Percentiles rank a stretch among this genome's conserved stretches.
These are phyloP conservation scores for Helianthus annuus DNA, from an alignment of 129 eudicot species.

Conservation along the genomic window DNA sequence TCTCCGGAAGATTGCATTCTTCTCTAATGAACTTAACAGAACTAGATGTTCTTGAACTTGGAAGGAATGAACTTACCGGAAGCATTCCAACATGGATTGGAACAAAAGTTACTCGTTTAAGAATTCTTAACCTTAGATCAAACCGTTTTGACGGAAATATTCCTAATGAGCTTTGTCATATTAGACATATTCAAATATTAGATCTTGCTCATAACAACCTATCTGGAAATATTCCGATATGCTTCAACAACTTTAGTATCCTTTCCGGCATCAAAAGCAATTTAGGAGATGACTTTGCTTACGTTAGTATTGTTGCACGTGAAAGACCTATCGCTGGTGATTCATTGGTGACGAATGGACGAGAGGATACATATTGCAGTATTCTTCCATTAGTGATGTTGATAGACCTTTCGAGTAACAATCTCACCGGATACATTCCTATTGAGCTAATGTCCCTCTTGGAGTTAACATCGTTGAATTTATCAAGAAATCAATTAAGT, in stretches of 20 bases:
- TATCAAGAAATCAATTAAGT: conserved; percentile 17
- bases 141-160: conserved; percentile 8
- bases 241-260: conserved; percentile 21
- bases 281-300: no score
- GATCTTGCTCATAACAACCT: conserved; percentile 24
- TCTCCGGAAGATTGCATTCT: conserved; percentile 7
- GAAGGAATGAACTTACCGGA: not conserved
- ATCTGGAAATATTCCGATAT: conserved; percentile 30
- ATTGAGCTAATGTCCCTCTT: not conserved
- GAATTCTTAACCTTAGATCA: conserved; percentile 18
- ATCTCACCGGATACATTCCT: not conserved
- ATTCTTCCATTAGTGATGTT: not conserved
- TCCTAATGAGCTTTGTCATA: conserved; percentile 28
- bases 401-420: not conserved
- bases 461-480: not conserved
- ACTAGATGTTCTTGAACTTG: conserved; percentile 2
- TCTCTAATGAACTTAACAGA: conserved; percentile 2
- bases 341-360: conserved; percentile 14
- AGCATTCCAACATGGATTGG: conserved; percentile 22
- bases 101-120: not conserved
- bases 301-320: no score
- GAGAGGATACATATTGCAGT: not conserved
- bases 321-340: no score
- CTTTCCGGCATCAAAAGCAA: not conserved
- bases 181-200: conserved; percentile 21